A percentile compares a stretch with the other conserved stretches of the same genome.
These are phyloP conservation scores for Rubroboletus pulcherrimus DNA, from an alignment of 768 basidiomycete species.

Conservation along the genomic window DNA sequence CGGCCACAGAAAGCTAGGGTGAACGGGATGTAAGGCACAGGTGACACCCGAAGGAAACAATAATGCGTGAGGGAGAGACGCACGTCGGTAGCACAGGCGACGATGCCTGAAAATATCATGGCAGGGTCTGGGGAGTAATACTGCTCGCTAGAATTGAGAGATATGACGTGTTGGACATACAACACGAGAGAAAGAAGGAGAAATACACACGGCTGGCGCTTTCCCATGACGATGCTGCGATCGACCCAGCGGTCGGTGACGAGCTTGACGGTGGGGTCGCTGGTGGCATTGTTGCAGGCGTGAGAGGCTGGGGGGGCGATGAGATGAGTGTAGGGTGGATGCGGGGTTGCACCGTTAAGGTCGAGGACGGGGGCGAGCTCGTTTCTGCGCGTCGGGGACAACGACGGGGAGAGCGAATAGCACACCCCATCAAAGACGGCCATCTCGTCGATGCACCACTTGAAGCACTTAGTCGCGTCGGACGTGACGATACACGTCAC, in stretches of 20 bases:
- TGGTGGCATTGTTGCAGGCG: constrained; percentile 31
- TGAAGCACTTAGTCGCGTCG: background rate
- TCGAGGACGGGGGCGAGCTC: constrained; percentile 49
- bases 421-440: constrained; percentile 39
- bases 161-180: background rate
- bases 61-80: constrained; percentile 10
- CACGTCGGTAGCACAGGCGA: constrained; percentile 69
- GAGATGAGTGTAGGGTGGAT: constrained; percentile 49
- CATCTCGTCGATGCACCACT: constrained; percentile 10
- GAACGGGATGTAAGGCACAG: background rate
- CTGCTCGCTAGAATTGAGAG: constrained; percentile 36
- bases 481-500: background rate
- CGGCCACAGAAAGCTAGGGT: constrained; percentile 51
- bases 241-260: constrained; percentile 66
- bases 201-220: constrained; percentile 52
- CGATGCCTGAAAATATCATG: constrained; percentile 80
- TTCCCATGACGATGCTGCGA: constrained; percentile 54
- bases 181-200: background rate
- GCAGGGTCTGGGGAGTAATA: constrained; percentile 75
- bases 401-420: constrained; percentile 50
- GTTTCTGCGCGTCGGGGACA: constrained; percentile 37
- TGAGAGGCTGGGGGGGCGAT: constrained; percentile 51
- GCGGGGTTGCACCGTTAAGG: constrained; percentile 49
- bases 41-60: background rate
- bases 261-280: constrained; percentile 35